These are phyloP conservation scores for Penicillium italicum DNA, from an alignment of 2,329 filamentous ascomycete genomes.

Conservation along the genomic window DNA sequence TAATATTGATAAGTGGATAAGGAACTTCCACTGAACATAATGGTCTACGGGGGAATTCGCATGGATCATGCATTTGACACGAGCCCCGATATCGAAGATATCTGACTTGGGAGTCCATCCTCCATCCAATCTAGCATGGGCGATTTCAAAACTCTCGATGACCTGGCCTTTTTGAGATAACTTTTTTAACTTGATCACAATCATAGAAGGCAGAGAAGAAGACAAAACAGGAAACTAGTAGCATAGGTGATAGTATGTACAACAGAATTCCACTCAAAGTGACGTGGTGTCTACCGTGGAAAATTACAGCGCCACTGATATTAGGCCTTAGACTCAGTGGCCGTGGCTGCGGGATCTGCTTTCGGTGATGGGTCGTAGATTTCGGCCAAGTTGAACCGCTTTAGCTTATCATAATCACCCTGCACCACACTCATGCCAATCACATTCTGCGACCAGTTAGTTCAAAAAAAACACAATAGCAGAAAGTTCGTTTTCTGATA, in stretches of 20 bases:
- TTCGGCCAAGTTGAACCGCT: slow-evolving; percentile 61
- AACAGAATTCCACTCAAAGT: neutral
- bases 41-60: neutral
- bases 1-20: neutral
- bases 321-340: slow-evolving; percentile 3
- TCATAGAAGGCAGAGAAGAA: neutral
- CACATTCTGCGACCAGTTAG: slow-evolving; percentile 50
- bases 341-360: neutral
- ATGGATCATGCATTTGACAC: neutral
- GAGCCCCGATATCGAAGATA: neutral
- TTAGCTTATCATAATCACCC: slow-evolving; percentile 57
- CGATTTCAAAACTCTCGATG: neutral
- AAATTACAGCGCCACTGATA: neutral
- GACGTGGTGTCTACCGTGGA: no score
- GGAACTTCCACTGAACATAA: neutral
- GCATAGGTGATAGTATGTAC: neutral
- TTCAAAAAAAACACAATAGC: slow-evolving; percentile 4
- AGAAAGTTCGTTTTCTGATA: neutral
- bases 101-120: neutral
- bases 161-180: neutral
- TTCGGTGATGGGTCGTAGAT: slow-evolving; percentile 52
- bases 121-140: neutral
- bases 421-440: slow-evolving; percentile 63
- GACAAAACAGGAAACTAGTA: neutral
- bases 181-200: neutral